phyloP scores from a whole-genome alignment of 805 yeast species.

The Pichia phayaonensis region DNA sequence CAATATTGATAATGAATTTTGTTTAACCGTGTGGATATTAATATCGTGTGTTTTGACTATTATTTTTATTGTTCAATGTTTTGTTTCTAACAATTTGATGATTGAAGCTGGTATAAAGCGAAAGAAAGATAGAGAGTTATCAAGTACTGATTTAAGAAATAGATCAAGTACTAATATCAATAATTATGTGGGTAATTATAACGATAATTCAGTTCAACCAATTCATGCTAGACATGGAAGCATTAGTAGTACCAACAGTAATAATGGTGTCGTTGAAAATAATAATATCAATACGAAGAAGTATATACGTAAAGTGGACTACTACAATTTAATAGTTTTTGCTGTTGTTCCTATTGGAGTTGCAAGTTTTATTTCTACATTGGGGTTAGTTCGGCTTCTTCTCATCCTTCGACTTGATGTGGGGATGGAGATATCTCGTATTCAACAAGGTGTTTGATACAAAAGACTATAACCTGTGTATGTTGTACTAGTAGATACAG shows the following conservation, averaged over 20 bases:
- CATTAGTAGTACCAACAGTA: neutral
- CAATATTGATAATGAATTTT: conserved; percentile 51
- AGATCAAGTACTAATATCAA: neutral
- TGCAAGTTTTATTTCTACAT: conserved; percentile 89
- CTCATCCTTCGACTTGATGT: conserved; percentile 67
- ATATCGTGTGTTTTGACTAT: conserved; percentile 80
- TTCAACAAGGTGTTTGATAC: conserved; percentile 1
- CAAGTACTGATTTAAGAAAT: neutral
- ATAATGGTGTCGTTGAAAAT: neutral
- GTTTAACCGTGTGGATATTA: conserved; percentile 84
- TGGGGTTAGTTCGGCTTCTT: conserved; percentile 68
- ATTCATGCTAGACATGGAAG: neutral
- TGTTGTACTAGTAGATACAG: neutral
- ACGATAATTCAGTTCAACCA: neutral
- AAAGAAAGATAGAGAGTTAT: conserved; percentile 9
- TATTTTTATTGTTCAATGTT: conserved; percentile 77
- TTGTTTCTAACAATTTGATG: conserved; percentile 71
- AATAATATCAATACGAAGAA: neutral
- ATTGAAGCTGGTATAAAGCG: conserved; percentile 15
- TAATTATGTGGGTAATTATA: neutral
- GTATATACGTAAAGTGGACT: conserved; percentile 41
- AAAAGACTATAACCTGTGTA: too few relatives aligned
- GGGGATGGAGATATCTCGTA: conserved; percentile 18
- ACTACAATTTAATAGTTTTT: conserved; percentile 83
- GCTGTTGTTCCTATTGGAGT: conserved; percentile 98